Conservation (phyloP, 1,284 basidiomycete genomes). For the Trametes polyzona region DNA sequence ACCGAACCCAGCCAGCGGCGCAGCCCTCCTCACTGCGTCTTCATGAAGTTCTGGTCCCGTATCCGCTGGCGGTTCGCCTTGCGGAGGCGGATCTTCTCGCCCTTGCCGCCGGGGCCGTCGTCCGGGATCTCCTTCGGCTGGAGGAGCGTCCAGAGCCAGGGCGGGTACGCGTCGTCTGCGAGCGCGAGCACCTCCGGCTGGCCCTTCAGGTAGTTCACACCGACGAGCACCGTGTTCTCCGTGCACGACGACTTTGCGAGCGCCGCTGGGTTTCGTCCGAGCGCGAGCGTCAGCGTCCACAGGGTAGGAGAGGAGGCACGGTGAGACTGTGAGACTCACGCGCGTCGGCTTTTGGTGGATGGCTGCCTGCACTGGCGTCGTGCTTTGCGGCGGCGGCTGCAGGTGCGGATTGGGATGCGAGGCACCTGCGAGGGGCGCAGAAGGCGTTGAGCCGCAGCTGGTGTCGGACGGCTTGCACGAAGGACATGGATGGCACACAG, state of each 20-base stretch:
- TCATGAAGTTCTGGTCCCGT: slow-evolving; percentile 79
- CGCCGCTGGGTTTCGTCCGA: slow-evolving; percentile 3
- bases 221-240: slow-evolving; percentile 73
- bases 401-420: slow-evolving; percentile 24
- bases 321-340: slow-evolving; percentile 7
- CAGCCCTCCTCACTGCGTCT: slow-evolving; percentile 53
- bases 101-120: slow-evolving; percentile 73
- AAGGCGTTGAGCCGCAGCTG: slow-evolving; percentile 29
- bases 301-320: background rate
- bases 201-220: slow-evolving; percentile 84
- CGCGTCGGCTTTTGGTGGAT: slow-evolving; percentile 6
- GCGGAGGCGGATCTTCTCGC: slow-evolving; percentile 64
- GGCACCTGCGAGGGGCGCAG: slow-evolving; percentile 29
- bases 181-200: slow-evolving; percentile 80
- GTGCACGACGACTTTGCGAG: slow-evolving; percentile 57
- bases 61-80: slow-evolving; percentile 66
- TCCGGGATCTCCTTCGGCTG: slow-evolving; percentile 59
- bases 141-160: slow-evolving; percentile 87
- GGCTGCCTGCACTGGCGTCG: background rate
- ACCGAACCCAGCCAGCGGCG: background rate
- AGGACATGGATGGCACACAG: slow-evolving; percentile 31
- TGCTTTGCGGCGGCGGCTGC: slow-evolving; percentile 7
- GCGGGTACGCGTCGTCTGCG: slow-evolving; percentile 85
- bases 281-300: background rate
- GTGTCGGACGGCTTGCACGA: slow-evolving; percentile 32